Evolutionary conservation across 768 basidiomycete species (phyloP).

Genomic region (Chalciporus sphaerocephalus): DNA sequence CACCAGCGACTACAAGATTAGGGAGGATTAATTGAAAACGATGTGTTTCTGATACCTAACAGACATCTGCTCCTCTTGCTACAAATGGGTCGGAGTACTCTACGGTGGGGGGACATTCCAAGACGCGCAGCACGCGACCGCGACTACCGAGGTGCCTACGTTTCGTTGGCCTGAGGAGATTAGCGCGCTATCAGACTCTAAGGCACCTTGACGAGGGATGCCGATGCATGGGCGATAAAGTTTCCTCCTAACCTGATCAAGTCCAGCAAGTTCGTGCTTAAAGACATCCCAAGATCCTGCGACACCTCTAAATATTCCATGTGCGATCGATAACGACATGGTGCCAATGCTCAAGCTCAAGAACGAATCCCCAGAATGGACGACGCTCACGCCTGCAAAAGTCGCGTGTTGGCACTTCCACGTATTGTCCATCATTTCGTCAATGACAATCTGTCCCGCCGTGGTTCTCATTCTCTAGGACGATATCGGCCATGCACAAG

Average conservation of each 20-base stretch:
- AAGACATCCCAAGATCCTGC: neutral
- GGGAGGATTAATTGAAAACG: too few relatives aligned
- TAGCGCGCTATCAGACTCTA: constrained; percentile 22
- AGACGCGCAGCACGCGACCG: neutral
- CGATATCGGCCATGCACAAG: constrained; percentile 72
- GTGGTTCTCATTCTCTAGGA: constrained; percentile 66
- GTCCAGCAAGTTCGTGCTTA: neutral
- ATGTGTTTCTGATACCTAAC: too few relatives aligned
- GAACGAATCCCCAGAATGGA: constrained; percentile 39
- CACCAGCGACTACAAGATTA: too few relatives aligned
- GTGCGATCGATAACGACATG: constrained; percentile 40
- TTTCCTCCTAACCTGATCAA: constrained; percentile 1
- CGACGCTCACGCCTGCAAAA: constrained; percentile 53
- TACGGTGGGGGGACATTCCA: constrained; percentile 36
- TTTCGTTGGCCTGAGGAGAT: constrained; percentile 41
- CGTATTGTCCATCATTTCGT: constrained; percentile 45
- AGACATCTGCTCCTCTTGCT: too few relatives aligned
- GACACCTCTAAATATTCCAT: constrained; percentile 33
- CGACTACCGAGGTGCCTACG: neutral
- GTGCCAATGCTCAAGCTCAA: constrained; percentile 35
- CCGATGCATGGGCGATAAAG: constrained; percentile 19
- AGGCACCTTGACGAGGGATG: constrained; percentile 13
- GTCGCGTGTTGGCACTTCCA: constrained; percentile 76
- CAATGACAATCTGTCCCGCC: constrained; percentile 25
- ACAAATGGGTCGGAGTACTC: too few relatives aligned